These are phyloP conservation scores for Escallonia herrerae DNA, from an alignment of 129 eudicot species.

Conservation along the genomic window DNA sequence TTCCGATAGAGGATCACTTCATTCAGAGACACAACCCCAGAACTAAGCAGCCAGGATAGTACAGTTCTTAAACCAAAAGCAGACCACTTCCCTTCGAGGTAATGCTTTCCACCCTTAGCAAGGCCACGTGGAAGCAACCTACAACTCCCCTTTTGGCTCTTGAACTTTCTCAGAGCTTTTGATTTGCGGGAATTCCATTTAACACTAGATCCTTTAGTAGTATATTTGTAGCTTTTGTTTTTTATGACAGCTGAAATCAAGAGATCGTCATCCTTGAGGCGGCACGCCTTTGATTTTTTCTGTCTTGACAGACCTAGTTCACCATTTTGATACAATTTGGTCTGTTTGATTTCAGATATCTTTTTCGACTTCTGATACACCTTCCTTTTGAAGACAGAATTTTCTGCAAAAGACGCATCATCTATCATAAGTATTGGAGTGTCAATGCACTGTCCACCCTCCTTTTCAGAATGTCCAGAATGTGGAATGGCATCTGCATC, in stretches of 20 bases:
- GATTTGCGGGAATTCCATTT: constrained; percentile 21
- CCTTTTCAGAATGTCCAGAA: too few species aligned
- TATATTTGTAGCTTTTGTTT: constrained; percentile 24
- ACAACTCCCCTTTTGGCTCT: constrained; percentile 70
- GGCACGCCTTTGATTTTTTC: constrained; percentile 37
- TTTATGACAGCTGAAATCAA: constrained; percentile 74
- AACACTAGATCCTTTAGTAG: neutral
- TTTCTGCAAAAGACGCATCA: neutral
- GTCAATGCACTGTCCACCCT: neutral
- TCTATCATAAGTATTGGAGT: neutral
- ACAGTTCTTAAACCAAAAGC: constrained; percentile 52
- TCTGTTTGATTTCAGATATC: constrained; percentile 15
- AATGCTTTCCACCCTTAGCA: constrained; percentile 44
- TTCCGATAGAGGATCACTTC: constrained; percentile 69
- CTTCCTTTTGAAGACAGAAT: constrained; percentile 6
- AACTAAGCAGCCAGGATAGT: constrained; percentile 66
- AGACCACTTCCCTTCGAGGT: constrained; percentile 51
- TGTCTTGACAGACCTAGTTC: neutral
- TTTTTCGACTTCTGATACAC: constrained; percentile 27
- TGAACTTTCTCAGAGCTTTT: constrained; percentile 49
- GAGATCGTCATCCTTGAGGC: constrained; percentile 68
- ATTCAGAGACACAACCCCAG: constrained; percentile 53
- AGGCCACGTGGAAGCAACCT: constrained; percentile 62
- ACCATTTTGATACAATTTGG: neutral
- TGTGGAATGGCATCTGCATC: too few species aligned